Evolutionary conservation across 1,139 yeast species (phyloP).

Genomic region (Zhuliangozyma parablackwelliae): DNA sequence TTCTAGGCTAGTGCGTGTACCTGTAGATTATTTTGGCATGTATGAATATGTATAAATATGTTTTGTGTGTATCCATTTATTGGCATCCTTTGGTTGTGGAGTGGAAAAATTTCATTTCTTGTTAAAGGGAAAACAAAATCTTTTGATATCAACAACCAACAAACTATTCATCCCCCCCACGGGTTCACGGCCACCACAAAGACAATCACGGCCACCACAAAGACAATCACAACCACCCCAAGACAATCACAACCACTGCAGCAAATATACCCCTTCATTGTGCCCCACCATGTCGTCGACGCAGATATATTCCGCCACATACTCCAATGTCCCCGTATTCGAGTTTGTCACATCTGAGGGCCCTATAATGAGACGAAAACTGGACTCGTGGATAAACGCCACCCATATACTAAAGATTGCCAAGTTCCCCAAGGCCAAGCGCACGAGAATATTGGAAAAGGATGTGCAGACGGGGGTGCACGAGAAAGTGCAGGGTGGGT

Average conservation of each 20-base stretch:
- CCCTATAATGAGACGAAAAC: slow-evolving; percentile 75
- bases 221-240: too few species aligned
- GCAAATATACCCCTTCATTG: neutral
- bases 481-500: slow-evolving; percentile 94
- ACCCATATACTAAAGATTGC: slow-evolving; percentile 88
- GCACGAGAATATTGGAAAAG: slow-evolving; percentile 80
- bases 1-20: slow-evolving; percentile 2
- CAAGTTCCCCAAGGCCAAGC: slow-evolving; percentile 76
- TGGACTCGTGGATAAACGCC: slow-evolving; percentile 86
- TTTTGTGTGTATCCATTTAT: too few species aligned
- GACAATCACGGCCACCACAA: too few species aligned
- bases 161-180: too few species aligned
- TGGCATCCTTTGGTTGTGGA: too few species aligned
- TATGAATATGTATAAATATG: too few species aligned
- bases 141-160: too few species aligned
- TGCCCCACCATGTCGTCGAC: slow-evolving; percentile 20
- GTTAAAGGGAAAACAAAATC: too few species aligned
- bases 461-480: slow-evolving; percentile 84
- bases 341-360: slow-evolving; percentile 68
- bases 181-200: too few species aligned
- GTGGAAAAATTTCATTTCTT: too few species aligned
- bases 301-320: slow-evolving; percentile 71
- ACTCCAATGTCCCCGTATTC: slow-evolving; percentile 75
- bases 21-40: too few species aligned
- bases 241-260: too few species aligned